phyloP scores from a whole-genome alignment of 202 grass and related monocot species.

The Bolboschoenoplectus hybrid region DNA sequence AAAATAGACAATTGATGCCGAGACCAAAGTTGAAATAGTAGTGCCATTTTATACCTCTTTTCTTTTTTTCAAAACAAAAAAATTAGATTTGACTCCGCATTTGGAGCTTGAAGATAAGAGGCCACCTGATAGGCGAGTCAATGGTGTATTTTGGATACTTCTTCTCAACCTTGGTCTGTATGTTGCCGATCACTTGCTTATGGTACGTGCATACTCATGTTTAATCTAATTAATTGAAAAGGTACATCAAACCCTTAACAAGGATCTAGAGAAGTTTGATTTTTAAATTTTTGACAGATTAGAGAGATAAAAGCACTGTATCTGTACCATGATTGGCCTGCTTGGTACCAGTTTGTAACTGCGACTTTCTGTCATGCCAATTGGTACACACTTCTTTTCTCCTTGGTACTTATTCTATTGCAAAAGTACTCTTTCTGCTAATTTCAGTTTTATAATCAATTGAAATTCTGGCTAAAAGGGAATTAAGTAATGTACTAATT shows the following conservation, averaged over 20 bases:
- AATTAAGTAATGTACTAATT: background rate
- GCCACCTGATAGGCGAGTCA: constrained; percentile 46
- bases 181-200: constrained; percentile 81
- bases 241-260: background rate
- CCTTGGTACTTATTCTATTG: background rate
- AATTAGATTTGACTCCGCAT: constrained; percentile 63
- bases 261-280: constrained; percentile 13
- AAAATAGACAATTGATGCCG: background rate
- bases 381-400: constrained; percentile 54
- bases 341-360: constrained; percentile 94
- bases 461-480: background rate
- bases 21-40: background rate
- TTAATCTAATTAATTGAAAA: constrained; percentile 13
- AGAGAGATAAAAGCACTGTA: constrained; percentile 65
- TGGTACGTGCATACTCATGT: constrained; percentile 47
- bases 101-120: constrained; percentile 77
- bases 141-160: constrained; percentile 95
- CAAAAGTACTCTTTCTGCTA: constrained; percentile 4
- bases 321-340: constrained; percentile 73
- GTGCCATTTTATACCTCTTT: background rate
- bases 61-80: background rate
- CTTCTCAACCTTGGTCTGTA: constrained; percentile 92
- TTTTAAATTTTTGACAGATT: constrained; percentile 63
- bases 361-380: constrained; percentile 96
- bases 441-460: constrained; percentile 29